phyloP scores from a whole-genome alignment of 1,284 basidiomycete species.

The Coniferiporia sulphurascens region DNA sequence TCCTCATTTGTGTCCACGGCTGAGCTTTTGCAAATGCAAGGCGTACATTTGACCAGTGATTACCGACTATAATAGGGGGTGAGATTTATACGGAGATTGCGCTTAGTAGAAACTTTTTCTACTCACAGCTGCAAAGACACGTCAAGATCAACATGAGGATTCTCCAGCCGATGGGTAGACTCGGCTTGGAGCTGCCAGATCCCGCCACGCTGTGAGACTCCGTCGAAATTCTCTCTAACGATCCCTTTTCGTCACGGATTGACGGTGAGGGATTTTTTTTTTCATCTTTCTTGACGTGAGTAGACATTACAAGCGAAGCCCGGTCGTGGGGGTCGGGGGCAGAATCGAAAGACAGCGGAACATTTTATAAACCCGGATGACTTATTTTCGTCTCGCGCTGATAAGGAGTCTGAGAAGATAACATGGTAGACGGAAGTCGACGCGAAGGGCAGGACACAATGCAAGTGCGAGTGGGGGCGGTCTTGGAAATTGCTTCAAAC shows the following conservation, averaged over 20 bases:
- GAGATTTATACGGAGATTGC: not conserved
- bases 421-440: not conserved
- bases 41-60: conserved; percentile 43
- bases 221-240: conserved; percentile 12
- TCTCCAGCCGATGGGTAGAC: conserved; percentile 28
- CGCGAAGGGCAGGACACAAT: not conserved
- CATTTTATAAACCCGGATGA: not conserved
- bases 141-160: conserved; percentile 27
- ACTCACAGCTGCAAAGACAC: conserved; percentile 32
- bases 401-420: not conserved
- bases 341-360: not conserved
- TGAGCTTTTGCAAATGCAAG: not conserved
- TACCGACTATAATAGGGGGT: conserved; percentile 32
- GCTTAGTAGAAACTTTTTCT: not conserved
- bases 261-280: not conserved
- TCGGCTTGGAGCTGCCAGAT: conserved; percentile 15
- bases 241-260: conserved; percentile 9
- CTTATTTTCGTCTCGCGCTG: not conserved
- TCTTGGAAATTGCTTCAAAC: not conserved
- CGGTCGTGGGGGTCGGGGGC: not conserved
- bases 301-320: not conserved
- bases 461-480: not conserved
- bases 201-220: not conserved
- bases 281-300: not conserved
- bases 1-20: not conserved